A percentile compares a stretch with the other conserved stretches of the same genome.
Conservation (phyloP, 306 rosid genomes). For the Medicago lupulina region DNA sequence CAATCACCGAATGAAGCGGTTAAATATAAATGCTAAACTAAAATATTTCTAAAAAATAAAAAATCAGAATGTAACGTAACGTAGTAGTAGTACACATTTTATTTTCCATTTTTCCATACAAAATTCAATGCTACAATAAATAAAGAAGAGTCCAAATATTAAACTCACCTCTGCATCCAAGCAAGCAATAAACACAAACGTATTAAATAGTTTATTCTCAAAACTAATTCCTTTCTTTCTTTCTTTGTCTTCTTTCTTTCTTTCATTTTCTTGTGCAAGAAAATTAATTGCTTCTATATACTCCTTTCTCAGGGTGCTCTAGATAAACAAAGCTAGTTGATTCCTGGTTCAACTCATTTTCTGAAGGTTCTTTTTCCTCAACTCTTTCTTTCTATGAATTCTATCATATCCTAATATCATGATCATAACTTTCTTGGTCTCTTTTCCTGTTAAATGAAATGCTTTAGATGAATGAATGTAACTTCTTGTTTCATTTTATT, state of each 20-base stretch:
- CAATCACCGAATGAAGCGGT: no score
- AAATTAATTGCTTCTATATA: slow-evolving; percentile 31
- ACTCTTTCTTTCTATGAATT: not conserved
- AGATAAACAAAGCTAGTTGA: slow-evolving; percentile 42
- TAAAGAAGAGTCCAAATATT: not conserved
- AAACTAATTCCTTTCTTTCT: slow-evolving; percentile 46
- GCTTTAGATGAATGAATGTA: not conserved
- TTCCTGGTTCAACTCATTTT: slow-evolving; percentile 46
- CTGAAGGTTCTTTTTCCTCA: slow-evolving; percentile 46
- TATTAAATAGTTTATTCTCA: slow-evolving; percentile 56
- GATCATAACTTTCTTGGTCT: slow-evolving; percentile 24
- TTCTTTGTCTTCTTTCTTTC: slow-evolving; percentile 38
- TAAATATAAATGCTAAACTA: no score
- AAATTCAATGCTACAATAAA: slow-evolving; percentile 12
- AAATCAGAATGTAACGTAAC: not conserved
- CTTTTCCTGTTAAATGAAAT: not conserved
- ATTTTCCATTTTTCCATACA: not conserved
- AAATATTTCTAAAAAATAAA: no score
- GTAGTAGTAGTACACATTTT: not conserved
- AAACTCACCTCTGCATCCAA: slow-evolving; percentile 44
- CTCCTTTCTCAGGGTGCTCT: slow-evolving; percentile 10
- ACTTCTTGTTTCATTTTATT: no score
- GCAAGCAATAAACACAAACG: slow-evolving; percentile 57
- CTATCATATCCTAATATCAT: not conserved
- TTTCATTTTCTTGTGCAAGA: slow-evolving; percentile 11